Conservation (phyloP, 768 basidiomycete species). For the Coprinopsis sp. region DNA sequence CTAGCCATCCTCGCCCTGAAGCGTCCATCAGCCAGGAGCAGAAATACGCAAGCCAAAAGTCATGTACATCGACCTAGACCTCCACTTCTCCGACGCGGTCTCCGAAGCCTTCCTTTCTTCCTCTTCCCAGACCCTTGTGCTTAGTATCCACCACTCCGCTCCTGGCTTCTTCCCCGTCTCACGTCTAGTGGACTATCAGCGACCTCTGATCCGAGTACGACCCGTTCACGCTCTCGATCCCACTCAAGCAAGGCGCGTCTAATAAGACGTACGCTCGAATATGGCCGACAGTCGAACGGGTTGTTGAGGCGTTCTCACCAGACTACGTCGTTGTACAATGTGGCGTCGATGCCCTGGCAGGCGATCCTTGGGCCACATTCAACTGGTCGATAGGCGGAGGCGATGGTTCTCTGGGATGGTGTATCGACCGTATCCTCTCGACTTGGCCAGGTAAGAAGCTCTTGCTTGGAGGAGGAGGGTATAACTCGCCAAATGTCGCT, state of each 20-base stretch:
- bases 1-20: conserved; percentile 74
- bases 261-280: conserved; percentile 54
- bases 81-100: conserved; percentile 90
- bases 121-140: conserved; percentile 46
- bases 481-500: conserved; percentile 77
- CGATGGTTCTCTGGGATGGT: conserved; percentile 70
- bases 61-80: conserved; percentile 89
- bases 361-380: conserved; percentile 73
- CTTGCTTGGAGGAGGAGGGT: conserved; percentile 86
- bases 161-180: conserved; percentile 83
- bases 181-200: conserved; percentile 43
- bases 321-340: conserved; percentile 83
- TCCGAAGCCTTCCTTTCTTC: conserved; percentile 65
- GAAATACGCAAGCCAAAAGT: conserved; percentile 40
- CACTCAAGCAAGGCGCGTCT: conserved; percentile 70
- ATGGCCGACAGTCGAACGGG: conserved; percentile 58
- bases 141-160: conserved; percentile 81
- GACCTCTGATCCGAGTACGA: conserved; percentile 36
- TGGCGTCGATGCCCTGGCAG: conserved; percentile 82
- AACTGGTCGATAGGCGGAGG: conserved; percentile 59
- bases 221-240: conserved; percentile 74
- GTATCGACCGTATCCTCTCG: conserved; percentile 44
- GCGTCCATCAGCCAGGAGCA: conserved; percentile 25
- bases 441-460: conserved; percentile 59
- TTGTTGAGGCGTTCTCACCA: conserved; percentile 61